These are phyloP conservation scores for Suhomyces tanzawaensis DNA, from an alignment of 805 yeast species.

Conservation along the genomic window DNA sequence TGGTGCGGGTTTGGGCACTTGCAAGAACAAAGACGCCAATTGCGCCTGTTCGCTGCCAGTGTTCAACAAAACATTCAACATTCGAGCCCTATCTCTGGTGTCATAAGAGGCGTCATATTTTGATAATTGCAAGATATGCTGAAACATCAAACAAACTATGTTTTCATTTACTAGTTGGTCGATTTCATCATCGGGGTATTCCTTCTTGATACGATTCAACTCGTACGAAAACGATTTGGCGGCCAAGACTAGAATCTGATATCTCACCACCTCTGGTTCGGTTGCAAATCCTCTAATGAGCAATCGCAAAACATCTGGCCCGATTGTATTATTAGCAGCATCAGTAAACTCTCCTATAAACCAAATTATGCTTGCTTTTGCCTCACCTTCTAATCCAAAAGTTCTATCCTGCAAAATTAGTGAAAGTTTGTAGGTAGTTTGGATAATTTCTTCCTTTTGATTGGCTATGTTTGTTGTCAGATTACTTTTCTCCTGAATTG, in stretches of 20 bases:
- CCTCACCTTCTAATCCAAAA: slow-evolving; percentile 36
- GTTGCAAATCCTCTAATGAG: slow-evolving; percentile 51
- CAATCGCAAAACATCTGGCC: slow-evolving; percentile 74
- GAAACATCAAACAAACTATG: slow-evolving; percentile 50
- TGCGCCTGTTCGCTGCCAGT: slow-evolving; percentile 43
- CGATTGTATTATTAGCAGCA: slow-evolving; percentile 38
- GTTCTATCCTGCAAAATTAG: slow-evolving; percentile 23
- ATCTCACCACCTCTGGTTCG: slow-evolving; percentile 59
- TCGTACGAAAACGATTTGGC: slow-evolving; percentile 67
- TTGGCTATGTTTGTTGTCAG: slow-evolving; percentile 8
- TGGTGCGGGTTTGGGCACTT: slow-evolving; percentile 75
- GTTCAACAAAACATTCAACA: slow-evolving; percentile 60
- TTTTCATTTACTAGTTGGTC: slow-evolving; percentile 9
- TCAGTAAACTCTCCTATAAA: slow-evolving; percentile 76
- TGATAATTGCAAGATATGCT: slow-evolving; percentile 58
- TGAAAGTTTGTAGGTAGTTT: slow-evolving; percentile 52
- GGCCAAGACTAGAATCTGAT: slow-evolving; percentile 68
- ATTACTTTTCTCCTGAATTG: slow-evolving; percentile 55
- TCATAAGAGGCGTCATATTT: slow-evolving; percentile 75
- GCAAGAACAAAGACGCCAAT: slow-evolving; percentile 66
- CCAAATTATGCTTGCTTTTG: slow-evolving; percentile 88
- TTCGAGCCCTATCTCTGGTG: slow-evolving; percentile 81
- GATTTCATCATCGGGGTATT: slow-evolving; percentile 10
- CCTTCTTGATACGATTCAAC: slow-evolving; percentile 39
- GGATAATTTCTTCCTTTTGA: slow-evolving; percentile 41